These are phyloP conservation scores for Penicillium sp. DNA, from an alignment of 2,329 filamentous ascomycete species.

Conservation along the genomic window DNA sequence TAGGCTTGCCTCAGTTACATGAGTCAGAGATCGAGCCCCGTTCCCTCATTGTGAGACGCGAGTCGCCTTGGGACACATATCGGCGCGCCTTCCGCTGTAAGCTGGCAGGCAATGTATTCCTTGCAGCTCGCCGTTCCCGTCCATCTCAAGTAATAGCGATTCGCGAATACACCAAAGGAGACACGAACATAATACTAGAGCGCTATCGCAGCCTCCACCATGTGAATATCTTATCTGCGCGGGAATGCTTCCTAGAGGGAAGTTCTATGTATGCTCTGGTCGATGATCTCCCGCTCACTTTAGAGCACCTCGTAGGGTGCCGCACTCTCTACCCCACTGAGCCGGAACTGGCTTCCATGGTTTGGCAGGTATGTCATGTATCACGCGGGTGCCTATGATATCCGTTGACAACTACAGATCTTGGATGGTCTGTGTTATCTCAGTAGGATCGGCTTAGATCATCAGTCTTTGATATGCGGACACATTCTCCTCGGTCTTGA, in stretches of 20 bases:
- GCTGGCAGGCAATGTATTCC: slow-evolving; percentile 12
- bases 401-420: slow-evolving; percentile 14
- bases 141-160: slow-evolving; percentile 17
- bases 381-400: not conserved
- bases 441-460: slow-evolving; percentile 14
- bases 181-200: slow-evolving; percentile 3
- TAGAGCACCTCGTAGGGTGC: slow-evolving; percentile 17
- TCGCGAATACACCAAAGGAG: slow-evolving; percentile 4
- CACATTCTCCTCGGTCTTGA: slow-evolving; percentile 28
- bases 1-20: no score
- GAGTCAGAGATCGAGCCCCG: no score
- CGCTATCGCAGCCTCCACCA: slow-evolving; percentile 5
- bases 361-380: slow-evolving; percentile 13
- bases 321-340: slow-evolving; percentile 15
- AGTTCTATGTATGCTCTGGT: slow-evolving; percentile 10
- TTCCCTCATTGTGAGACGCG: slow-evolving; percentile 11
- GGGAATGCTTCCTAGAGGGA: slow-evolving; percentile 13
- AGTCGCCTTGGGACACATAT: slow-evolving; percentile 21
- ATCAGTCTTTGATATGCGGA: slow-evolving; percentile 25
- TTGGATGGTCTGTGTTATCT: slow-evolving; percentile 24
- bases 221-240: slow-evolving; percentile 7
- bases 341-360: slow-evolving; percentile 14
- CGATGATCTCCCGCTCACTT: slow-evolving; percentile 15
- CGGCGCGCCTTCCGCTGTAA: slow-evolving; percentile 12
- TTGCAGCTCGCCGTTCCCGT: slow-evolving; percentile 7